These are phyloP conservation scores for Xylariaceae sp. DNA, from an alignment of 2,329 filamentous ascomycete species.

Conservation along the genomic window DNA sequence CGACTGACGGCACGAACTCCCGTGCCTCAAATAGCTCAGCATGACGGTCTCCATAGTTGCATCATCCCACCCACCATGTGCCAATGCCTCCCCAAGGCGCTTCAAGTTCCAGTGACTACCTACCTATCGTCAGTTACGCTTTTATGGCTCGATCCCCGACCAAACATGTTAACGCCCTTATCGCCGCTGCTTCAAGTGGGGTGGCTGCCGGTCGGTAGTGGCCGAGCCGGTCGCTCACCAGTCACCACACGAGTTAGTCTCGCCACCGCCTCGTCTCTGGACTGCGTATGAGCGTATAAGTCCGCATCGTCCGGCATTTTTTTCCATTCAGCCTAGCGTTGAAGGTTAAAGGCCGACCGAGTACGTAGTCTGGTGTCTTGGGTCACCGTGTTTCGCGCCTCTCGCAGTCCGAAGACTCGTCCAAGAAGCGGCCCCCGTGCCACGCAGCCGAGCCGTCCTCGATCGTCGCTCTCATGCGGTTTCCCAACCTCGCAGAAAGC, in stretches of 20 bases:
- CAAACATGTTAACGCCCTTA: not conserved
- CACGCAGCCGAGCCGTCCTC: not conserved
- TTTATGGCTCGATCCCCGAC: not conserved
- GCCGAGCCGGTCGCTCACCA: not conserved
- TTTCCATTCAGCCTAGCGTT: not conserved
- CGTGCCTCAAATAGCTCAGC: not conserved
- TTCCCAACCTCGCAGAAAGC: too few relatives aligned
- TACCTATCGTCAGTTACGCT: not conserved
- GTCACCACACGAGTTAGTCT: not conserved
- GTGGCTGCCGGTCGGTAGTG: not conserved
- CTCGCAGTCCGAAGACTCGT: not conserved
- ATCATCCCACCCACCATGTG: not conserved
- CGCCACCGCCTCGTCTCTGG: not conserved
- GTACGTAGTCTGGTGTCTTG: not conserved
- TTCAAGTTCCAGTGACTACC: not conserved
- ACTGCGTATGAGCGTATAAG: too few relatives aligned
- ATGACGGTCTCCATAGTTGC: not conserved
- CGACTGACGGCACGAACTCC: not conserved
- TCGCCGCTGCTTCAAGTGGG: not conserved
- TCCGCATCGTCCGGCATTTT: not conserved
- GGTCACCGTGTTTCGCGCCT: too few relatives aligned
- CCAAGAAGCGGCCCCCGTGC: not conserved
- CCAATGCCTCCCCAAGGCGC: not conserved
- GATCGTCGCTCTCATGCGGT: not conserved
- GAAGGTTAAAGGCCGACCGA: not conserved